Evolutionary conservation across 495 filamentous ascomycete genomes (phyloP), one percentile per base, ranked within the genome.

Genomic region (Talaromyces liani): DNA sequence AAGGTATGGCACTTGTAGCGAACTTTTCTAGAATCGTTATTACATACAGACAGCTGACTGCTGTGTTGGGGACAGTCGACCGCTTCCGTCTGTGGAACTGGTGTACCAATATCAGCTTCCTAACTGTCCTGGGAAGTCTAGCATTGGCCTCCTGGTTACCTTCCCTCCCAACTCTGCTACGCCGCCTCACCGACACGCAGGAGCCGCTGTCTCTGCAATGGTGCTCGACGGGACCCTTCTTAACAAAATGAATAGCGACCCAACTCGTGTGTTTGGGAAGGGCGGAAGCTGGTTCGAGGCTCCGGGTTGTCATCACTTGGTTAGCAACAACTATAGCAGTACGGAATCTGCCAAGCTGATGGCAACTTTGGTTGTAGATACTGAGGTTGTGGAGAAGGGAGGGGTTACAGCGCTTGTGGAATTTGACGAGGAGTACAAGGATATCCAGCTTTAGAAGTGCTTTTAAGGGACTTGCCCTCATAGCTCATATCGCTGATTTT

Each of bases 171-270:
- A 72, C 53, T 75, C 67, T 18, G 64, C 73, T 1, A 75, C 76
- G 3, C 78, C 78, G 0, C 71, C 78, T 3, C 78, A 81, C 63
- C 66, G 71, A 12, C 78, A 81, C 54, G 70, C 72, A 3, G 73
- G 71, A 27, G 71, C 70, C 8, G 65, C 72, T 0, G 75, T 78
- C 2, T 65, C 69, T 36, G 78, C 65, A 0, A 67, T 74, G 29
- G 68, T 80, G 1, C 25, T 79, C 24, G 45, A 54, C 7, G 78
- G 78, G 10, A 63, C 66, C 0, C 34, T 71, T 0, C 54, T 73
- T 18, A 79, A 79, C 55, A 75, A 76, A 39, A 80, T 81, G 79
- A 79, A 81, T 58, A 58, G 77, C 47, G 68, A 73, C 7, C 68
- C 68, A 22, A 71, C 74, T 60, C 67, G 66, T 24, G 57, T 67